Evolutionary conservation across 805 yeast genomes (phyloP).

Genomic region (Kuraishia floccosa): DNA sequence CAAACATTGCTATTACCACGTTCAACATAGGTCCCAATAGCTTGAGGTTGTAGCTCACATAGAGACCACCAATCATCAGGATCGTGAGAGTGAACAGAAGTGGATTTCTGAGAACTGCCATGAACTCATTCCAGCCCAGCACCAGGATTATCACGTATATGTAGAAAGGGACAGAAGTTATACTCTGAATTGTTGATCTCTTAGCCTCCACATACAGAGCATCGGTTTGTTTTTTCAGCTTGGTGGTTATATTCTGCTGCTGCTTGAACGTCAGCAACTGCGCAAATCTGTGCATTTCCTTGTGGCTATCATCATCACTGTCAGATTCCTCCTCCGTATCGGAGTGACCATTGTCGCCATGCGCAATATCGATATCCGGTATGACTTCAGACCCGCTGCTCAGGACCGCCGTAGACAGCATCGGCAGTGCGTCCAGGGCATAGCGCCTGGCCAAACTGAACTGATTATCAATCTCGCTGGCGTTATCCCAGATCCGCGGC

Average conservation of each 20-base stretch:
- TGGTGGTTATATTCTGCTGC: slow-evolving; percentile 40
- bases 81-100: slow-evolving; percentile 57
- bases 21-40: slow-evolving; percentile 66
- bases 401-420: slow-evolving; percentile 43
- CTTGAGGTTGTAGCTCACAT: slow-evolving; percentile 58
- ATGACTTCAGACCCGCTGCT: slow-evolving; percentile 41
- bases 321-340: slow-evolving; percentile 27
- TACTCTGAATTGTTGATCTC: slow-evolving; percentile 68
- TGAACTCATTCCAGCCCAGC: slow-evolving; percentile 92
- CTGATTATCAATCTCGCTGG: slow-evolving; percentile 57
- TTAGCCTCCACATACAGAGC: slow-evolving; percentile 79
- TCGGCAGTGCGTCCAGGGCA: slow-evolving; percentile 48
- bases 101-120: slow-evolving; percentile 82
- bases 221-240: slow-evolving; percentile 68
- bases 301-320: slow-evolving; percentile 18
- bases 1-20: slow-evolving; percentile 44
- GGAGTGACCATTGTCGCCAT: slow-evolving; percentile 17
- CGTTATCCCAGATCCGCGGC: slow-evolving; percentile 73
- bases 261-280: slow-evolving; percentile 47
- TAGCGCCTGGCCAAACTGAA: slow-evolving; percentile 48
- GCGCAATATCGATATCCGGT: slow-evolving; percentile 42
- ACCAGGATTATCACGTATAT: slow-evolving; percentile 62
- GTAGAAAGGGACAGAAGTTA: slow-evolving; percentile 75
- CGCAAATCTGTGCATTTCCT: slow-evolving; percentile 29
- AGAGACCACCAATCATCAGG: slow-evolving; percentile 45